Evolutionary conservation across 768 basidiomycete genomes (phyloP), one percentile per base, ranked within the genome.

Genomic region (Mycena olivaceomarginata): DNA sequence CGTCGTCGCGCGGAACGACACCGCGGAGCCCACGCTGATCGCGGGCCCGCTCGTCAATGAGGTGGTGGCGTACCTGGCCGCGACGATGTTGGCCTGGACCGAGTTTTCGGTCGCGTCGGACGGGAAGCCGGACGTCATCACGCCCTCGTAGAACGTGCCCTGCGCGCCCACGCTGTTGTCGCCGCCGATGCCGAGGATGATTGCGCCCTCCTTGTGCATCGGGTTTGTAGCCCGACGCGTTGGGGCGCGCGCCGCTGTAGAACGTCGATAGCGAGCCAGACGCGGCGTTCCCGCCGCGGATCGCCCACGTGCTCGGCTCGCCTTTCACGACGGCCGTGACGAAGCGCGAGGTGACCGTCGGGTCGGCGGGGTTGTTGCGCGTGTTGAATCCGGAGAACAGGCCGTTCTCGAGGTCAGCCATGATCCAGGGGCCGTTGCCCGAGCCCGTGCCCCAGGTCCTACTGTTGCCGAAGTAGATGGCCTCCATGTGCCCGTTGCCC

Each of bases 191-290:
- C 72, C 72, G 63, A 73, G 76, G 51, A 77, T 77, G 67, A 77
- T 77, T 7, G 76, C 72, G 40, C 76, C 76, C 71, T 77, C 76
- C 68, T 77, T 77, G 25, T 43, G 31, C 76, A 77, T 77, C 57
- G 76, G 76, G 67, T 77, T 77, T 77, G 56, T 77, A 77, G 56
- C 76, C 76, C 60, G 70, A 4, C 39, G 31, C 53, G 45, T 20
- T 65, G 57, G 76, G 72, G 37, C 76, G 76, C 60, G 48, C 43
- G 48, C 76, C 76, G 67, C 71, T 74, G 62, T 62, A 77, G 67
- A 64, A 77, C 18, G 76, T 77, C 66, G 76, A 62, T 12, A 76
- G 64, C 20, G 59, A 12, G 69, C 75, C 75, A 16, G 67, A 63
- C 48, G 39, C 39, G 31, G 75, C 45, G 64, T 76, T 76, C 25